Conservation (phyloP, 306 rosid genomes). For the cucumber (Cucumis sativus) region DNA sequence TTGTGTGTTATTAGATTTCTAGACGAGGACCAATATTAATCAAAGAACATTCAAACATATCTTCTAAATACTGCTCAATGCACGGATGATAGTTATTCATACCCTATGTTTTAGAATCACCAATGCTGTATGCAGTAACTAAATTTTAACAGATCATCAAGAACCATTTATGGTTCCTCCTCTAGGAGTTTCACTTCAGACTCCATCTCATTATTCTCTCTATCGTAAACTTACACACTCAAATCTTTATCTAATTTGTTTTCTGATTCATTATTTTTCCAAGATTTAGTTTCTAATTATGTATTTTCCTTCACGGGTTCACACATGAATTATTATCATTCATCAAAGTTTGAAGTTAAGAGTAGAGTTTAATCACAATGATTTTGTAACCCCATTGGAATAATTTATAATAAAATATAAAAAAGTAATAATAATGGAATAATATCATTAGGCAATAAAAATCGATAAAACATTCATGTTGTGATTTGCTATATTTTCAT, state of each 20-base stretch:
- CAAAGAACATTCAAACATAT: not conserved
- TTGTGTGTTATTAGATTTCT: too few relatives aligned
- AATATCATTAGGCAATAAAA: too few relatives aligned
- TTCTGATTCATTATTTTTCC: conserved; percentile 17
- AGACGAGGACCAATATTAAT: too few relatives aligned
- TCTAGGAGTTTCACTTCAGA: not conserved
- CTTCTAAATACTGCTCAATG: not conserved
- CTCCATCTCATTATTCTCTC: not conserved
- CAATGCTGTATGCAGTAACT: not conserved
- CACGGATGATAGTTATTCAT: not conserved
- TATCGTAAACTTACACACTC: conserved; percentile 1
- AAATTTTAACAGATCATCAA: not conserved
- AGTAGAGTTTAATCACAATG: too few relatives aligned
- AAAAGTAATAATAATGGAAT: too few relatives aligned
- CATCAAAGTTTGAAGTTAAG: too few relatives aligned
- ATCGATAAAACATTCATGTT: too few relatives aligned
- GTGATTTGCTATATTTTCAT: too few relatives aligned
- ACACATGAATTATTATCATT: not conserved
- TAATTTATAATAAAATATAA: too few relatives aligned
- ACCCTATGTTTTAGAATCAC: not conserved
- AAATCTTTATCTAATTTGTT: not conserved
- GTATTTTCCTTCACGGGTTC: not conserved
- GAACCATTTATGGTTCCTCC: not conserved
- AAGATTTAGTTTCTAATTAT: conserved; percentile 14
- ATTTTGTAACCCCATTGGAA: too few relatives aligned